phyloP scores from a whole-genome alignment of 805 yeast genomes.

The Lipomyces kockii region DNA sequence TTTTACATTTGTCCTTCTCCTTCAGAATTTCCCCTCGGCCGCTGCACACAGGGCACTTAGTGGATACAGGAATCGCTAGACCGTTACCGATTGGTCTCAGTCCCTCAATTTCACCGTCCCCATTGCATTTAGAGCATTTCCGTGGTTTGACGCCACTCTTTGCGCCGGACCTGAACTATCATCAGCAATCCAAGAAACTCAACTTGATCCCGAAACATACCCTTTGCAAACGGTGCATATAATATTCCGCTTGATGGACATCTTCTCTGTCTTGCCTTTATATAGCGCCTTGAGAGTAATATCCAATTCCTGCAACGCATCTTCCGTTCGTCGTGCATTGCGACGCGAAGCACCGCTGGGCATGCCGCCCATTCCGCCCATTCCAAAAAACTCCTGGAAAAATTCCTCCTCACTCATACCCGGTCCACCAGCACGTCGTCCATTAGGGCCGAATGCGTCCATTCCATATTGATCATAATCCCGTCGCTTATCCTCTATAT shows the following conservation, averaged over 20 bases:
- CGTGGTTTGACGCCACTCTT: constrained; percentile 59
- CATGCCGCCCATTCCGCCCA: constrained; percentile 38
- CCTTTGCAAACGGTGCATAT: constrained; percentile 79
- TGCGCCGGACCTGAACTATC: constrained; percentile 56
- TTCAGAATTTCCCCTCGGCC: constrained; percentile 69
- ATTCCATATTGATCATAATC: constrained; percentile 47
- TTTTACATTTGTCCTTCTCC: constrained; percentile 74
- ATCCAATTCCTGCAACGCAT: constrained; percentile 67
- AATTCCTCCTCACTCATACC: constrained; percentile 56
- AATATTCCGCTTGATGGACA: constrained; percentile 70
- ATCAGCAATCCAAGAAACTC: background rate
- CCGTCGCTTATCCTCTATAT: constrained; percentile 39
- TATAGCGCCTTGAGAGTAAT: constrained; percentile 75
- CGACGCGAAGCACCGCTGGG: constrained; percentile 37
- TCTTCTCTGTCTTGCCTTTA: constrained; percentile 78
- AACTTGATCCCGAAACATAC: constrained; percentile 4
- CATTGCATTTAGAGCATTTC: constrained; percentile 71
- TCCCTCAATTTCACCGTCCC: constrained; percentile 66
- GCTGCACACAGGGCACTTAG: constrained; percentile 67
- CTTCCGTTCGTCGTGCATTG: constrained; percentile 56
- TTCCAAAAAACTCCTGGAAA: constrained; percentile 64
- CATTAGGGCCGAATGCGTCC: constrained; percentile 42
- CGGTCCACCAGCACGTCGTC: constrained; percentile 49
- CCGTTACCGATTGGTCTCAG: constrained; percentile 75
- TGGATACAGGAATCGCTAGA: constrained; percentile 63